phyloP scores from a whole-genome alignment of 2,329 filamentous ascomycete genomes.

The Dryadomyces quercivorus region DNA sequence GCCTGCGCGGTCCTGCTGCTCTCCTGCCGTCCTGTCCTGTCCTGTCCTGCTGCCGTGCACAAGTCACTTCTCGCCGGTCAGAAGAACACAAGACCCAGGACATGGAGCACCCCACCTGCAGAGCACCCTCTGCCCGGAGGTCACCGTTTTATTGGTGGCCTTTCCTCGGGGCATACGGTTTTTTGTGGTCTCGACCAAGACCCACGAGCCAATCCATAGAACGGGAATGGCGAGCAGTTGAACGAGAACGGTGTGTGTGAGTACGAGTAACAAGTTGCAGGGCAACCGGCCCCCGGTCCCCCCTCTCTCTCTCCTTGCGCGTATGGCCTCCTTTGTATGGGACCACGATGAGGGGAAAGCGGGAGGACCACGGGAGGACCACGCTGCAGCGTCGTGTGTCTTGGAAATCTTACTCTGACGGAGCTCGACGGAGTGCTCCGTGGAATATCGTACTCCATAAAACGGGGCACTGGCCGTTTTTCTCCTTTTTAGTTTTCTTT shows the following conservation, averaged over 20 bases:
- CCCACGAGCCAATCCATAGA: neutral
- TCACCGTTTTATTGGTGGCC: conserved; percentile 11
- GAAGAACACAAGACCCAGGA: neutral
- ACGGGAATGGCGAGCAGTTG: neutral
- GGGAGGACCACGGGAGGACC: too few species aligned
- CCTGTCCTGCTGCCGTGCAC: neutral
- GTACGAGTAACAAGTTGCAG: neutral
- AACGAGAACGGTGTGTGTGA: neutral
- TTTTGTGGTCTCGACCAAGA: neutral
- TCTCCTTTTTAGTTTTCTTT: neutral
- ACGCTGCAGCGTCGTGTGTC: too few species aligned
- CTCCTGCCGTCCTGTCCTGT: neutral
- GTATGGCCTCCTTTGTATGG: too few species aligned
- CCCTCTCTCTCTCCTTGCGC: neutral
- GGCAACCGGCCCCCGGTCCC: too few species aligned
- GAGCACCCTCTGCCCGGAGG: neutral
- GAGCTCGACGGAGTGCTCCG: too few species aligned
- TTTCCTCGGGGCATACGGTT: conserved; percentile 11
- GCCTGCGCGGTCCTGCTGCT: too few species aligned
- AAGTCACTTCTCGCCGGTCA: neutral
- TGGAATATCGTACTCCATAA: neutral
- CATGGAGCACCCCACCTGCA: neutral
- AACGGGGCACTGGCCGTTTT: neutral
- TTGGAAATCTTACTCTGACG: too few species aligned
- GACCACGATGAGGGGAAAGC: too few species aligned